Base-by-base conservation (phyloP, 2,329 filamentous ascomycete genomes). In the Westerdykella aurantiaca region DNA sequence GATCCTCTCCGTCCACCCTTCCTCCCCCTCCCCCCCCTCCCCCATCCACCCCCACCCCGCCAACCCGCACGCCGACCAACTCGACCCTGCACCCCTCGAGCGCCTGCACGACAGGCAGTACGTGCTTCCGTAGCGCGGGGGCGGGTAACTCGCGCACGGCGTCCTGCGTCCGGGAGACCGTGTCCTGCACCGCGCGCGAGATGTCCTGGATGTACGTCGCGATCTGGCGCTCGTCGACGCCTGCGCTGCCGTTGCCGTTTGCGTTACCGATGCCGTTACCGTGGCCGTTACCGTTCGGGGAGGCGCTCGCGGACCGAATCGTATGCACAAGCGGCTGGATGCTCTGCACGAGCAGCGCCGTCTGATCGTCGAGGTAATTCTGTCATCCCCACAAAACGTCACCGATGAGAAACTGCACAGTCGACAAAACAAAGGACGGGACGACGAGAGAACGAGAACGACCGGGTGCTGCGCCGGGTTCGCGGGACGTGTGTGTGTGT, bases 331-430 rank as follows among this genome's bases (percentile, higher is more conserved):
- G 78, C n/a, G 82, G 79, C 67, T 93, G 86, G 51, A 94, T 89
- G 37, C 82, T 86, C 52, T 88, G 81, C 21, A 93, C 83, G 46
- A 95, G 76, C 3, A 82, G 72, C 40, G 86, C 85, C 10, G 85
- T 90, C 64, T 93, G 86, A 60, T 90, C 86, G 60, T 93, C 86
- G 31, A 94, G 78, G 61, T 88, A 90, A 47, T 86, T 79, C 80
- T 85, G 46, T 18, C 22, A 41, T 17, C 29, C 21, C 14, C 42
- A 55, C 50, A 48, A 16, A 45, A 39, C 37, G 42, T 21, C 18
- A 21, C 39, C 49, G 43, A 35, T 21, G 44, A 39, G 17, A 10
- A 31, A 6, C 14, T 11, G 29, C 29, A 18, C 23, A 9, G 33
- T 31, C 22, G 17, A 16, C 13, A 34, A 12, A 23, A n/a, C 18